Evolutionary conservation across 2,329 filamentous ascomycete genomes (phyloP).

Genomic region (Cladophialophora immunda): DNA sequence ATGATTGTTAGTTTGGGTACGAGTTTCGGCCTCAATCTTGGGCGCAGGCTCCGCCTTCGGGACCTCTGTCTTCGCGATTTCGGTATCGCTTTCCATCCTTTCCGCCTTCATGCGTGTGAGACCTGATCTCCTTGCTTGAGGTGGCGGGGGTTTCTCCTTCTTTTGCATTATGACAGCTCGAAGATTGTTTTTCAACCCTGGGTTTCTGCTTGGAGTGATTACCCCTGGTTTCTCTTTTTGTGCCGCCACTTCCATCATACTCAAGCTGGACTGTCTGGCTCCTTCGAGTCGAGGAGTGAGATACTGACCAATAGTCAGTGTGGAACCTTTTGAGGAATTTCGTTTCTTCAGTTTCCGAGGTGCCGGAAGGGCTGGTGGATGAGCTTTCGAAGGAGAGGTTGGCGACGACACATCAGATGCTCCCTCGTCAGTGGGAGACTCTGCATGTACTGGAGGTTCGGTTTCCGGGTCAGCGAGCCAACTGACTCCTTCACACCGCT

Average conservation of each 20-base stretch:
- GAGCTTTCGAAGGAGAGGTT: conserved; percentile 35
- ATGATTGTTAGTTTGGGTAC: conserved; percentile 8
- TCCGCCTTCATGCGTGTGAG: conserved; percentile 32
- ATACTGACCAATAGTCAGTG: conserved; percentile 39
- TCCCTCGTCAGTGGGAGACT: conserved; percentile 37
- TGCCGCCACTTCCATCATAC: conserved; percentile 78
- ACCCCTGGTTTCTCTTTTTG: conserved; percentile 84
- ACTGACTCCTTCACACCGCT: conserved; percentile 55
- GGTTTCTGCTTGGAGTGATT: conserved; percentile 75
- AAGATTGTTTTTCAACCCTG: conserved; percentile 39
- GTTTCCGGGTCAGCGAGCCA: conserved; percentile 53
- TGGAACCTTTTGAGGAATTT: conserved; percentile 44
- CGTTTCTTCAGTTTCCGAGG: conserved; percentile 46
- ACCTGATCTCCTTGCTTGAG: conserved; percentile 43
- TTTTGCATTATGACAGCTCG: conserved; percentile 37
- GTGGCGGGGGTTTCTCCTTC: conserved; percentile 41
- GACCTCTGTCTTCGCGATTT: conserved; percentile 27
- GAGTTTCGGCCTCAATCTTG: conserved; percentile 5
- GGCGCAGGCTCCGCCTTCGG: conserved; percentile 1
- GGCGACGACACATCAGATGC: conserved; percentile 35
- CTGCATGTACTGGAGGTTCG: conserved; percentile 41
- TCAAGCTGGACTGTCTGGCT: conserved; percentile 75
- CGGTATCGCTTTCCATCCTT: conserved; percentile 26
- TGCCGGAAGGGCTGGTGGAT: conserved; percentile 58
- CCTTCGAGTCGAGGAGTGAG: conserved; percentile 61